Conservation (phyloP, 2,329 filamentous ascomycete genomes). For the Phaeoacremonium minimum region DNA sequence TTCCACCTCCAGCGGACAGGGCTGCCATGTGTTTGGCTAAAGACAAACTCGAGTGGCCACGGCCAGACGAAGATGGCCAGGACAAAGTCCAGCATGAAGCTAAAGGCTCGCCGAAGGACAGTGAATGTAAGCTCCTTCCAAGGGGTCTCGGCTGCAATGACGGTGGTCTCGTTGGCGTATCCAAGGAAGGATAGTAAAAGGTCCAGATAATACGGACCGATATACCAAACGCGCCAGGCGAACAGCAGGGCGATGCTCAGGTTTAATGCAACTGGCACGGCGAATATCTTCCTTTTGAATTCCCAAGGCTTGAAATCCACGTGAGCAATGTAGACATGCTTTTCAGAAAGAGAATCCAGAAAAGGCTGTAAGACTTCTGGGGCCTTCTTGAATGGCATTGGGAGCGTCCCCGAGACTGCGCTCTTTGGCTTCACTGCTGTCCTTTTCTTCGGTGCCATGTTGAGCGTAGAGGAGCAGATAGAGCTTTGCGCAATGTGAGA, state of each 20-base stretch:
- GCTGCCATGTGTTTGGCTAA: slow-evolving; percentile 51
- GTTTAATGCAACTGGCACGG: slow-evolving; percentile 76
- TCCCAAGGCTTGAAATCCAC: slow-evolving; percentile 65
- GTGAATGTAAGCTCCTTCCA: slow-evolving; percentile 54
- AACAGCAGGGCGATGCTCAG: slow-evolving; percentile 60
- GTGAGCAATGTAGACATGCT: slow-evolving; percentile 80
- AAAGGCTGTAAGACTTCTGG: slow-evolving; percentile 62
- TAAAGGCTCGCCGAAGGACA: slow-evolving; percentile 54
- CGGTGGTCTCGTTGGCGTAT: slow-evolving; percentile 60
- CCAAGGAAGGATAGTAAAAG: slow-evolving; percentile 63
- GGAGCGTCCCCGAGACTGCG: slow-evolving; percentile 31
- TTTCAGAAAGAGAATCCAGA: slow-evolving; percentile 58
- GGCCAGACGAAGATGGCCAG: slow-evolving; percentile 65
- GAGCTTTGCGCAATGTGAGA: too few relatives aligned
- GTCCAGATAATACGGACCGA: slow-evolving; percentile 68
- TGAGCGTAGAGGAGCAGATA: slow-evolving; percentile 6
- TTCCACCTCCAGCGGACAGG: slow-evolving; percentile 70
- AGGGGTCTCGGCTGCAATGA: slow-evolving; percentile 52
- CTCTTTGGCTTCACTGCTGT: slow-evolving; percentile 23
- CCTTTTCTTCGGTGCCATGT: slow-evolving; percentile 24
- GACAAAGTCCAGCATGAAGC: slow-evolving; percentile 70
- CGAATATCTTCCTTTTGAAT: slow-evolving; percentile 80
- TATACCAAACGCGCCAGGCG: slow-evolving; percentile 62
- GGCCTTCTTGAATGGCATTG: slow-evolving; percentile 64
- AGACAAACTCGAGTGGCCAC: slow-evolving; percentile 70